Base-by-base conservation (phyloP, 257 asterid species). In the Gardenia jasminoides region DNA sequence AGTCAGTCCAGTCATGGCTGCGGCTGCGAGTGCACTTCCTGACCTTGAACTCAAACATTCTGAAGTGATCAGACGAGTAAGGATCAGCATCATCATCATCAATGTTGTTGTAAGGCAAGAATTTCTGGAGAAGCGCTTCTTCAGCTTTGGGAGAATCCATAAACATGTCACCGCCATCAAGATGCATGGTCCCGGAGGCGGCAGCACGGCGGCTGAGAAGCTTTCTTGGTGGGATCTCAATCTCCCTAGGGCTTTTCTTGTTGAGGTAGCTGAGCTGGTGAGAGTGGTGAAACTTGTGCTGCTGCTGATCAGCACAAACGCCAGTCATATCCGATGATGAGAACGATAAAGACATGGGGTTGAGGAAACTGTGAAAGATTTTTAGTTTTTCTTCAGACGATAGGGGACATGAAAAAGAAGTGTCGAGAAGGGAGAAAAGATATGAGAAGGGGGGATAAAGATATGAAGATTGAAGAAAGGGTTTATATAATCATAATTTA, bases 1-100 rank as follows among this genome's bases (percentile, higher is more conserved):
- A 96, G 79, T 96, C 99, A 16, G 97, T 96, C 99, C 99, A 96
- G 78, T 96, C 99, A 7, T 96, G 99, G 87, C 97, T 93, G 1
- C 98, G 89, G 89, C 95, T 93, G 4, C 99, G 92, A 0, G 88
- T 92, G 82, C 99, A 96, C 46, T 92, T 92, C 2, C 99, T 82
- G 13, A 96, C 97, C 90, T 96, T 96, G 67, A 96, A 96, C 70
- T 96, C 99, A 75, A 84, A 93, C 86, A 96, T 96, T 11, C 99
- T 83, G 86, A 96, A 96, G 58, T 90, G 92, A 28, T 96, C 98
- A 16, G 97, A 88, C 0, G 97, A 93, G 76, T 96, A 96, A 0
- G 97, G 99, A 31, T 95, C 93, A 19, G 81, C 80, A 44, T 85
- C 95, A 12, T 88, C 85, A 6, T 81, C 90, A 58, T 80, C 93